Base-by-base conservation (phyloP, 169 alveolate genomes). In the Eimeria necatrix region DNA sequence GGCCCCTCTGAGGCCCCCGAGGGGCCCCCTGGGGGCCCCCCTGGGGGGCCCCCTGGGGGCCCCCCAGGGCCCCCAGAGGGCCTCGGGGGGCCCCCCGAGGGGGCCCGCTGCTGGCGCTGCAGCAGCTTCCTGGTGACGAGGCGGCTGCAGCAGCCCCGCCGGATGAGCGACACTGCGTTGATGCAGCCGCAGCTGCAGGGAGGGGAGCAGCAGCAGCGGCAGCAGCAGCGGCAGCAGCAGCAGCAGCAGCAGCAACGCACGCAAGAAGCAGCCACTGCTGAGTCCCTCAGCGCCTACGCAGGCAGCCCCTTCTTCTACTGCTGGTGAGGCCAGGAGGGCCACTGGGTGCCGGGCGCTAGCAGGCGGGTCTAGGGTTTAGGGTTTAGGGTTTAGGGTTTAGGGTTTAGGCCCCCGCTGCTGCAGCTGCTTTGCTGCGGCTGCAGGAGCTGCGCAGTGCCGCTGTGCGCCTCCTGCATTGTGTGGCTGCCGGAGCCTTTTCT, bases 381-480 rank as follows among this genome's bases (percentile, higher is more conserved):
- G 73, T 61, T 61, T 5, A 61, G 73, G 73, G 73, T 61, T 61
- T 61, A 61, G 73, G 73, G 73, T 61, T 61, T 61, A 61, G 73
- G 73, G 73, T 61, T 61, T 61, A 61, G 73, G 22, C n/a, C 41
- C n/a, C 6, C 4, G 73, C 41, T 8, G 12, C n/a, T 61, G n/a
- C 4, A 16, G 73, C 4, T 61, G n/a, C n/a, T n/a, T 20, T 20
- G 73, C n/a, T 61, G 12, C 12, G 73, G 73, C 41, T 71, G 83
- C 83, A 71, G 83, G 83, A 71, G 83, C 48, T 71, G 83, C 83
- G 51, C 84, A 41, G 20, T 73, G 59, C 84, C 84, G 16, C 8
- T 73, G 8, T 73, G 84, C 56, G 26, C 84, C 60, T 9, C 60
- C 84, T 32, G 84, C 56, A 6, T 14, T 48, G 51, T 14, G 9